These are phyloP conservation scores for Volvox reticuliferus DNA, from an alignment of 139 green algal genomes.

Conservation along the genomic window DNA sequence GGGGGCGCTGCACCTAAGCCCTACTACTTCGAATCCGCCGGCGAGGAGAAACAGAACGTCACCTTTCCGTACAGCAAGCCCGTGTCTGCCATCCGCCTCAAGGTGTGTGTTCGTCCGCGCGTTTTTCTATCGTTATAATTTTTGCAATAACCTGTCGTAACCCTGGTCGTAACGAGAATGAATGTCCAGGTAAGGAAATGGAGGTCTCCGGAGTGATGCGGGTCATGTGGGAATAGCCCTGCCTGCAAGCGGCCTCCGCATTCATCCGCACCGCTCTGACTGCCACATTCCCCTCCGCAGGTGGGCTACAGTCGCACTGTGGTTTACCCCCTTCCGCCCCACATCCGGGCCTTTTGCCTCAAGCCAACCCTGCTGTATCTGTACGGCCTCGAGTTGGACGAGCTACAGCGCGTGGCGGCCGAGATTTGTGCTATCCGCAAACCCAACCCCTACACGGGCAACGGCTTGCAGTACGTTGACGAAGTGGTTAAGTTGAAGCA, in stretches of 20 bases:
- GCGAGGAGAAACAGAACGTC: slow-evolving; percentile 49
- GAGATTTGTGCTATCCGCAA: slow-evolving; percentile 62
- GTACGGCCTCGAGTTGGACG: slow-evolving; percentile 61
- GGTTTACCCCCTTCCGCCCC: slow-evolving; percentile 64
- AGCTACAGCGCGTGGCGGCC: slow-evolving; percentile 50
- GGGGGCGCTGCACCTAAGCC: neutral
- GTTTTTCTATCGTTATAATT: too few species aligned
- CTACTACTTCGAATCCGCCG: slow-evolving; percentile 30
- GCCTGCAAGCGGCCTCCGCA: neutral
- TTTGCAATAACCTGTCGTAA: too few species aligned
- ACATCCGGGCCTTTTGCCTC: slow-evolving; percentile 68
- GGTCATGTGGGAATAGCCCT: neutral
- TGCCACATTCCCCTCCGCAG: neutral
- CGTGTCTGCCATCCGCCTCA: slow-evolving; percentile 60
- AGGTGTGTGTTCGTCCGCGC: slow-evolving; percentile 51
- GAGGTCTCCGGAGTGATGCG: too few species aligned
- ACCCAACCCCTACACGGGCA: slow-evolving; percentile 74
- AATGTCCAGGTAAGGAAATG: too few species aligned
- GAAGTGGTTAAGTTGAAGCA: slow-evolving; percentile 63
- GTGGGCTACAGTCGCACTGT: slow-evolving; percentile 63
- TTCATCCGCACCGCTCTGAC: neutral
- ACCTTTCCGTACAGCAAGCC: slow-evolving; percentile 66
- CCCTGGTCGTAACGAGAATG: too few species aligned
- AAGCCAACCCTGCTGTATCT: slow-evolving; percentile 72
- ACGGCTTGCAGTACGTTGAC: slow-evolving; percentile 66